Percentiles rank a stretch among this genome's conserved stretches.
Conservation (phyloP, 2,329 filamentous ascomycete genomes). For the Clathrospora elynae region DNA sequence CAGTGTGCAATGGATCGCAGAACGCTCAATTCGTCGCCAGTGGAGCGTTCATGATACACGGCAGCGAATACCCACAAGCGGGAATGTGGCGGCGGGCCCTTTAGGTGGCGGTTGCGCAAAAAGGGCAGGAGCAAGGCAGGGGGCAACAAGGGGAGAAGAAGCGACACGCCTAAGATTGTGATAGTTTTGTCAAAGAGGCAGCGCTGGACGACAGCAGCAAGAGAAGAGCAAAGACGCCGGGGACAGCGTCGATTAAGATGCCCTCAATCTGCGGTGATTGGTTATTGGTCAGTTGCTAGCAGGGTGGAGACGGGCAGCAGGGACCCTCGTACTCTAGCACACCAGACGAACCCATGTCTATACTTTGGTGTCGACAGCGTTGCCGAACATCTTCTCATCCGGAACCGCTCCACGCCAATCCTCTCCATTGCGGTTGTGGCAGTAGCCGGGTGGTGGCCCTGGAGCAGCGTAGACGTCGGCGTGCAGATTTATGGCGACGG, state of each 20-base stretch:
- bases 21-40: slow-evolving; percentile 7
- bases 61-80: slow-evolving; percentile 26
- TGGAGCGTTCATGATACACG: slow-evolving; percentile 38
- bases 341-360: no score
- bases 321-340: no score
- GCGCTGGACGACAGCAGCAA: slow-evolving; percentile 13
- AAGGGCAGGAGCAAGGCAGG: slow-evolving; percentile 18
- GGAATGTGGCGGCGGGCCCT: slow-evolving; percentile 21
- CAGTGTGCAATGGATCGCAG: slow-evolving; percentile 3
- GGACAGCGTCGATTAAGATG: slow-evolving; percentile 40
- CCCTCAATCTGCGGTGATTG: slow-evolving; percentile 35
- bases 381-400: slow-evolving; percentile 28
- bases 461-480: neutral
- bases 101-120: slow-evolving; percentile 18
- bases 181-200: slow-evolving; percentile 12
- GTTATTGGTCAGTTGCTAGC: slow-evolving; percentile 17
- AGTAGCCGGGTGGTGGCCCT: slow-evolving; percentile 6
- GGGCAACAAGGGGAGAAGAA: slow-evolving; percentile 9
- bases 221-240: slow-evolving; percentile 29
- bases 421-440: neutral
- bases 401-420: slow-evolving; percentile 16
- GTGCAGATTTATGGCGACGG: slow-evolving; percentile 3
- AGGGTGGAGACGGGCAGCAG: slow-evolving; percentile 33
- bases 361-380: slow-evolving; percentile 36
- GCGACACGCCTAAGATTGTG: slow-evolving; percentile 3